phyloP scores from a whole-genome alignment of 1,284 basidiomycete genomes.

The Ceratobasidium sp. region DNA sequence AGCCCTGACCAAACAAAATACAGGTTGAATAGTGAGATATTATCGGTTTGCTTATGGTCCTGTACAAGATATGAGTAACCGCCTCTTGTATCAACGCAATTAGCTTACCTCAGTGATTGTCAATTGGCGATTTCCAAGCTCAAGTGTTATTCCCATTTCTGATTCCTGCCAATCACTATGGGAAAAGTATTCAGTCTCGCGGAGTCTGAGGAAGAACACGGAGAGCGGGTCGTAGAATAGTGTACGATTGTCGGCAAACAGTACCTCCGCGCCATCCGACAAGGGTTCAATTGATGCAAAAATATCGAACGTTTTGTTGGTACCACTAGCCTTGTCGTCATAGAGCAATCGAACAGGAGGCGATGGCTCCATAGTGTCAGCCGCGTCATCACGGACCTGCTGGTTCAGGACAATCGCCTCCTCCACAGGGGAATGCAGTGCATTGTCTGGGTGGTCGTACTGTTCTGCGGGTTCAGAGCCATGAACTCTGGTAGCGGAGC shows the following conservation, averaged over 20 bases:
- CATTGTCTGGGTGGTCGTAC: background rate
- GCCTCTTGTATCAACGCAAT: no score
- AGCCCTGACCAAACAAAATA: slow-evolving; percentile 29
- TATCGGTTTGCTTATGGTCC: slow-evolving; percentile 32
- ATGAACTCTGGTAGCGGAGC: background rate
- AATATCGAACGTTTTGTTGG: slow-evolving; percentile 4
- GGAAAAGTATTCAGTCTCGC: slow-evolving; percentile 27
- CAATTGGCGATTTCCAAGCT: background rate
- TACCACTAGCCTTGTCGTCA: background rate
- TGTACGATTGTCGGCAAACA: slow-evolving; percentile 32
- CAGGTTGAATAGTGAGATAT: slow-evolving; percentile 24
- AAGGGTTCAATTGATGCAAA: slow-evolving; percentile 7
- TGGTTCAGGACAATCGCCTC: slow-evolving; percentile 32
- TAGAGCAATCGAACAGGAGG: slow-evolving; percentile 30
- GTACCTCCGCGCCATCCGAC: background rate
- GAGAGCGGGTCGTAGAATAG: slow-evolving; percentile 32
- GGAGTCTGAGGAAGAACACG: slow-evolving; percentile 17
- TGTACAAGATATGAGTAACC: background rate
- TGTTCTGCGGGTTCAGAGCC: slow-evolving; percentile 1
- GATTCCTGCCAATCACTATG: slow-evolving; percentile 17
- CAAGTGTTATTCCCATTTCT: slow-evolving; percentile 18
- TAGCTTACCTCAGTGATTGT: slow-evolving; percentile 27
- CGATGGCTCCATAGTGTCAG: slow-evolving; percentile 37
- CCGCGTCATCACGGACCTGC: slow-evolving; percentile 33
- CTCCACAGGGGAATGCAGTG: slow-evolving; percentile 21